Percentiles rank a stretch among this genome's conserved stretches.
Evolutionary conservation across 2,329 filamentous ascomycete species (phyloP).

Genomic region (Ophiostoma sp.): DNA sequence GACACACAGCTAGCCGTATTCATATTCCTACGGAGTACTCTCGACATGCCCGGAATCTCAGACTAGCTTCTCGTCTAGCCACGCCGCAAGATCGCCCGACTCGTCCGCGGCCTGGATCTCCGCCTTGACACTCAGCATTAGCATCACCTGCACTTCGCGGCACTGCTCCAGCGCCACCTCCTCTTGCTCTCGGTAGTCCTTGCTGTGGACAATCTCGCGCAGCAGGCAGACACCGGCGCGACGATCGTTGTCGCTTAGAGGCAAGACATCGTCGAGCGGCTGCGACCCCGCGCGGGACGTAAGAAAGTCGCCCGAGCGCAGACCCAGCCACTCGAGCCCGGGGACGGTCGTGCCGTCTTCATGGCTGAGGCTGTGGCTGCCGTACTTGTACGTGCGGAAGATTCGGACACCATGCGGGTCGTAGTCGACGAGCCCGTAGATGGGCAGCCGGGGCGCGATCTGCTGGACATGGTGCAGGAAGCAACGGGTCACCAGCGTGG

Average conservation of each 20-base stretch:
- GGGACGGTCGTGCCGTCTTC: conserved; percentile 49
- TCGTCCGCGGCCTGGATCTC: conserved; percentile 69
- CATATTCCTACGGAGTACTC: no score
- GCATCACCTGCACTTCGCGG: conserved; percentile 63
- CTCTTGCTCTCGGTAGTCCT: conserved; percentile 24
- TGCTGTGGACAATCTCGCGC: conserved; percentile 33
- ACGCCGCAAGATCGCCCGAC: conserved; percentile 44
- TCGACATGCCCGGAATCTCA: no score
- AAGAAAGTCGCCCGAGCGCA: conserved; percentile 29
- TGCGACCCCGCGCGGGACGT: neutral
- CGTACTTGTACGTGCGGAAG: conserved; percentile 65
- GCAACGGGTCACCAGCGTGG: conserved; percentile 49
- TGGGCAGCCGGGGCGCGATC: conserved; percentile 40
- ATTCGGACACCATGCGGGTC: conserved; percentile 74
- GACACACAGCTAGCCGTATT: no score
- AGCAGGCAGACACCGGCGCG: conserved; percentile 52
- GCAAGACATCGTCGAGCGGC: conserved; percentile 28
- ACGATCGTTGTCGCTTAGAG: conserved; percentile 53
- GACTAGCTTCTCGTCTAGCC: conserved; percentile 44
- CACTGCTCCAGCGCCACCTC: conserved; percentile 38
- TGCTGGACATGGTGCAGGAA: neutral
- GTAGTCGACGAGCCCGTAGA: conserved; percentile 64
- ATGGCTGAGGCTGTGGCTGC: conserved; percentile 58
- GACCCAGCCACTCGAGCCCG: conserved; percentile 59
- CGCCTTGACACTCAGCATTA: conserved; percentile 67